Evolutionary conservation across 352 stramenopile species (phyloP).

Genomic region (Peronospora destructor): DNA sequence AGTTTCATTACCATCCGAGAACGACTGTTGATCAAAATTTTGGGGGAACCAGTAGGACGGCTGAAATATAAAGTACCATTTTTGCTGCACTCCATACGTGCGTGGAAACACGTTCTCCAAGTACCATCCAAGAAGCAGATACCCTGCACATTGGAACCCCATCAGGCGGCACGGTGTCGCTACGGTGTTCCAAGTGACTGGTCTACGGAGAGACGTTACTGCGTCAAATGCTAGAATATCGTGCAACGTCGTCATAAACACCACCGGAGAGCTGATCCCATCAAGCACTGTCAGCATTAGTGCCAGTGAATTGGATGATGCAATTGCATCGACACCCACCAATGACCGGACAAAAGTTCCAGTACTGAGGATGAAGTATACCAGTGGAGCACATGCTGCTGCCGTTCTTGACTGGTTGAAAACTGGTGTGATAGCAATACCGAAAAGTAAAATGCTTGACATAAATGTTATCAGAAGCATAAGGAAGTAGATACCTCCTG

Average conservation of each 20-base stretch:
- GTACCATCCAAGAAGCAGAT: conserved; percentile 89
- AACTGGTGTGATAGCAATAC: conserved; percentile 59
- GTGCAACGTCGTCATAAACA: conserved; percentile 61
- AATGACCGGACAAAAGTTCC: conserved; percentile 48
- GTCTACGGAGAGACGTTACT: conserved; percentile 24
- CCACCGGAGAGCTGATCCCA: conserved; percentile 51
- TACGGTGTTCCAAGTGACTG: conserved; percentile 46
- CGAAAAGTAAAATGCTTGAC: conserved; percentile 63
- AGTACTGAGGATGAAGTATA: conserved; percentile 55
- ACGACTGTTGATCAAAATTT: conserved; percentile 2
- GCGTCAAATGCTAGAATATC: conserved; percentile 51
- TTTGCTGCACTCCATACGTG: conserved; percentile 84
- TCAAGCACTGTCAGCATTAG: conserved; percentile 36
- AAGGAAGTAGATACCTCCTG: conserved; percentile 46
- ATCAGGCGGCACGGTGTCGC: conserved; percentile 53
- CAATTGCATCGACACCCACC: conserved; percentile 43
- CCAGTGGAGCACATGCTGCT: conserved; percentile 45
- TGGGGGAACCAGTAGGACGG: conserved; percentile 75
- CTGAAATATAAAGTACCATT: conserved; percentile 91
- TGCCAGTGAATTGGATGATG: conserved; percentile 28
- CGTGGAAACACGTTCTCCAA: conserved; percentile 90
- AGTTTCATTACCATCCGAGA: conserved; percentile 15
- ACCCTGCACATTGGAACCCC: conserved; percentile 75
- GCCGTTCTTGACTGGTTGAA: conserved; percentile 72
- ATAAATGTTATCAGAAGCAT: conserved; percentile 53